Base-by-base conservation (phyloP, 108 stramenopile genomes). In the Discostella pseudostelligera region DNA sequence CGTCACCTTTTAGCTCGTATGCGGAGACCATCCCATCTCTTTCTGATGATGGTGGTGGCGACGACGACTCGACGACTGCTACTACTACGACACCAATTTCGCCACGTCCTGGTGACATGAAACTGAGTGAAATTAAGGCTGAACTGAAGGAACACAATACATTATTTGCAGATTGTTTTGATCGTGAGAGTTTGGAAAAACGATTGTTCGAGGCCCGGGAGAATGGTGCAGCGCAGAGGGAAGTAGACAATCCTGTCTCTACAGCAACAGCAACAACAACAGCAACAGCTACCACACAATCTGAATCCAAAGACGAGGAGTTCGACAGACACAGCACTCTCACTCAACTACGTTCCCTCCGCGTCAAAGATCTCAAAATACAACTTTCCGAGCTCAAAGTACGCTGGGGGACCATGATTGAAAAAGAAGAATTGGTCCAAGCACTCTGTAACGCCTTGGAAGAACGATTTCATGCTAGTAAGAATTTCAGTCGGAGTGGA, bases 381-480 rank as follows among this genome's bases (percentile, higher is more conserved):
- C 61, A 83, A 45, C 78, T 87, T 48, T 85, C 86, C n/a, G 49
- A 66, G 54, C 72, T 81, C 24, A 80, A 83, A 39, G 81, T 90
- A 9, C 65, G 84, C 24, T 93, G 89, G 86, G 83, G 75, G 10
- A 78, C 61, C 8, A 70, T 93, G 44, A 64, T 86, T 19, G 86
- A 87, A 62, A 87, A 86, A 71, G 89, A 90, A 46, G 87, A 92
- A 19, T 70, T 89, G 47, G 85, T 92, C 0, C 78, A 83, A 67
- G 88, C 91, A 14, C 57, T 93, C 8, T 71, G 64, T 24, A 46
- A 80, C 16, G 85, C 83, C 28, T 74, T 80, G 76, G 63, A 79
- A 54, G 72, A 70, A 19, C 55, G 62, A 13, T 76, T 53, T 39
- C 0, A 37, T 10, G 42, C 25, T 16, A 70, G 78, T 12, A 48